Evolutionary conservation across 129 eudicot genomes (phyloP), one percentile per base, ranked within the genome.

Genomic region (Lactuca saligna): DNA sequence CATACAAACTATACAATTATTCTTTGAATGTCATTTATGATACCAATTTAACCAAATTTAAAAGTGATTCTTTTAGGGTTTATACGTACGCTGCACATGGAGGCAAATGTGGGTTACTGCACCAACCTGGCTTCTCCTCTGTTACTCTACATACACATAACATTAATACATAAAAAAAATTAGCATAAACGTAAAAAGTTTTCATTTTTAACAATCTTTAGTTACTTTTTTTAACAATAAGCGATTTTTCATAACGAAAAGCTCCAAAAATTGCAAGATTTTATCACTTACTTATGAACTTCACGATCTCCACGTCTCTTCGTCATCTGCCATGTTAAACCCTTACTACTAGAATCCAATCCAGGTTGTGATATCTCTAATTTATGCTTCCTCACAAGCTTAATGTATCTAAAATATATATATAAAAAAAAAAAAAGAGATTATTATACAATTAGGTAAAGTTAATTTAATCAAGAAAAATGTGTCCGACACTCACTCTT

Each of bases 321-420:
- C 17, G 98, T 93, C 96, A 93, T 86, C 70, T 71, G 91, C 98
- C 98, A 89, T 63, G 92, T 78, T 57, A 75, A 53, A 17, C 84
- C 85, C 68, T 71, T 69, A 16, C 70, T 62, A n/a, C 75, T 53
- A 54, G 83, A 83, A 51, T 81, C 89, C 82, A 93, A 60, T 20
- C 90, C 98, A 17, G 98, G 98, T 73, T 93, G 98, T 20, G 98
- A 93, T 84, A 93, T 93, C 79, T 93, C 98, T 80, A 93, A 65
- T 25, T 91, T 91, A 71, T 93, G 87, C 77, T 93, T 93, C 82
- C 71, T 84, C 82, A 85, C 91, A 78, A 93, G 87, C 57, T 79
- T 87, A 61, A 93, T 69, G 72, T 89, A 93, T 63, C 98, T 93
- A 79, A 70, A 66, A 54, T 17, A 51, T 54, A n/a, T 9, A 25